Base-by-base conservation (phyloP, 2,329 filamentous ascomycete genomes). In the Diplodia mutila region DNA sequence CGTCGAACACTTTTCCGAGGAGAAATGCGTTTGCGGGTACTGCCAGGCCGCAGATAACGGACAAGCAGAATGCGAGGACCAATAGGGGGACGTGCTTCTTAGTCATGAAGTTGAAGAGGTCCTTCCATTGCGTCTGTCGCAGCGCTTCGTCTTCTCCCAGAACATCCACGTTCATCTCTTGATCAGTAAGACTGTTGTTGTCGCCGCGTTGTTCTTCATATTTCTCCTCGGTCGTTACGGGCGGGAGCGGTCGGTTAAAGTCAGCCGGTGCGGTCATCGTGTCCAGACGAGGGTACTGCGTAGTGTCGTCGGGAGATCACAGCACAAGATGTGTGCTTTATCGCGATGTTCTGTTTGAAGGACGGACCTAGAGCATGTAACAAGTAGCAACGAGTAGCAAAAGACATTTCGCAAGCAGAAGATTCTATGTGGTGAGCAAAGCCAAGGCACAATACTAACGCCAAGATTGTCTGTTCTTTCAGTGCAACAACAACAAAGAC, bases 91-190 rank as follows among this genome's bases (percentile, higher is more conserved):
- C 70, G 73, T 97, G 90, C 18, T 81, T 79, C 71, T 78, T 82
- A n/a, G 83, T 86, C 0, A 89, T 91, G 76, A 96, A 97, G 51
- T 82, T 81, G 76, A 97, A 94, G 3, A 97, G 83, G 0, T 82
- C 81, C 53, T 79, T 82, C 85, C 85, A 88, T 66, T 74, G 71
- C n/a, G 72, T 69, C 21, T 71, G 68, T 14, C 69, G 66, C 29
- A 74, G 25, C 70, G 69, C 52, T 77, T 61, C 65, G 16, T 53
- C 73, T 18, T 64, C 48, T 32, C 37, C 53, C 7, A 14, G 3
- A 23, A 54, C 23, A 25, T 71, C 61, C 29, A 69, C 48, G 4
- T 48, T 52, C 1, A 46, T n/a, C 11, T 64, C 59, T 21, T 59
- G 57, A 11, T 25, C n/a, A 2, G 65, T 37, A 32, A n/a, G 32